Conservation (phyloP, 345 rosid genomes). For the Acer negundo region DNA sequence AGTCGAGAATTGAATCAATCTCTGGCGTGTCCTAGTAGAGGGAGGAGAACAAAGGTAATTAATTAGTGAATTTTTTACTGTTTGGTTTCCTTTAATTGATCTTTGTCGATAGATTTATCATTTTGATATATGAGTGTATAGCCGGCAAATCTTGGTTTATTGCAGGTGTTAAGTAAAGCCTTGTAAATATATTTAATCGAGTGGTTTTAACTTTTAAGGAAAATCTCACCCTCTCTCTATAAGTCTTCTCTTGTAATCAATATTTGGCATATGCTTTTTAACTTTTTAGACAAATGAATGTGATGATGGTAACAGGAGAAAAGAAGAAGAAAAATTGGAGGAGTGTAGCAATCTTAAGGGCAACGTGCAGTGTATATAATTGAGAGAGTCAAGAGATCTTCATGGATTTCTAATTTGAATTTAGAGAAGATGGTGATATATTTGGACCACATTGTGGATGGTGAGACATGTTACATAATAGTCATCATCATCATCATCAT, state of each 20-base stretch:
- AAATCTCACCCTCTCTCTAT: neutral
- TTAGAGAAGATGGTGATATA: slow-evolving; percentile 13
- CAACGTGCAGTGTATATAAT: neutral
- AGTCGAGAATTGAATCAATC: neutral
- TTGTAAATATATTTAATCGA: too few relatives aligned
- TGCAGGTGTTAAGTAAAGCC: too few relatives aligned
- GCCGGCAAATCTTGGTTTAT: neutral
- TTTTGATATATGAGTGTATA: neutral
- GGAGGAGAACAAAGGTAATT: neutral
- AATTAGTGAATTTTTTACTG: neutral
- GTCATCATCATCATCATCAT: slow-evolving; percentile 8
- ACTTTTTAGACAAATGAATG: neutral
- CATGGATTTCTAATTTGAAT: slow-evolving; percentile 35
- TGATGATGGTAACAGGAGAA: neutral
- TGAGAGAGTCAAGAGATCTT: slow-evolving; percentile 24
- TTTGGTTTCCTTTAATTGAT: too few relatives aligned
- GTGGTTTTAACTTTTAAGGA: neutral
- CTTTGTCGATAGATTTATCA: too few relatives aligned
- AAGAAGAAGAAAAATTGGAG: neutral
- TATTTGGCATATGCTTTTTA: neutral
- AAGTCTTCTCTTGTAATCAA: neutral
- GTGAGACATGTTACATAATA: slow-evolving; percentile 15
- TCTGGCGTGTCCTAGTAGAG: neutral
- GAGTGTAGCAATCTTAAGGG: neutral
- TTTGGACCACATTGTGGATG: slow-evolving; percentile 39